phyloP scores from a whole-genome alignment of 208 protist genomes.

The Giardia duodenalis region DNA sequence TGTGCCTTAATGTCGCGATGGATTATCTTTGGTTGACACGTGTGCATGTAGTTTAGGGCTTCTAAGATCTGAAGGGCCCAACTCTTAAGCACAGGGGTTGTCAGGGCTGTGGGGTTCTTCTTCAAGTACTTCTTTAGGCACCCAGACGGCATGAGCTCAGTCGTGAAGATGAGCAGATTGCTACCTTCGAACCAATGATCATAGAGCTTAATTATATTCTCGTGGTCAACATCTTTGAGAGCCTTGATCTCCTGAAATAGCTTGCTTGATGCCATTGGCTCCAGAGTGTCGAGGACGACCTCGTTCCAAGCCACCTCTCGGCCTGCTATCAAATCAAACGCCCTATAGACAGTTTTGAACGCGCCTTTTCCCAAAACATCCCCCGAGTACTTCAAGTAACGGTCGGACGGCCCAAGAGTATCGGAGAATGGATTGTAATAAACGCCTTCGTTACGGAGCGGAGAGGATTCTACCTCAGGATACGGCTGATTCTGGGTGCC shows the following conservation, averaged over 20 bases:
- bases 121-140: constrained; percentile 55
- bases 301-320: constrained; percentile 68
- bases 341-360: constrained; percentile 56
- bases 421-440: not conserved
- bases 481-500: too few relatives aligned
- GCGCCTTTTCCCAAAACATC: constrained; percentile 47
- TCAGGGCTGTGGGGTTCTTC: constrained; percentile 43
- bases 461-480: too few relatives aligned
- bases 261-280: not conserved
- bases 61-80: constrained; percentile 60
- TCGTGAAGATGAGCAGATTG: constrained; percentile 57
- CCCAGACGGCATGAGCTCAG: constrained; percentile 61
- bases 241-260: constrained; percentile 54
- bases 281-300: constrained; percentile 36
- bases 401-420: not conserved
- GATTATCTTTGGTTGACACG: constrained; percentile 54
- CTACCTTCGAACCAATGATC: constrained; percentile 50
- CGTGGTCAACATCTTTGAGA: constrained; percentile 53
- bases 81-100: constrained; percentile 51
- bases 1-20: constrained; percentile 69
- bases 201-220: constrained; percentile 60
- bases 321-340: constrained; percentile 56
- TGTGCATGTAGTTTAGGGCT: constrained; percentile 60
- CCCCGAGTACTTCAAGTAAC: constrained; percentile 12
- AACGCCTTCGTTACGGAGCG: too few relatives aligned